Evolutionary conservation across 305 asterid genomes (phyloP).

Genomic region (Rubia tinctorum): DNA sequence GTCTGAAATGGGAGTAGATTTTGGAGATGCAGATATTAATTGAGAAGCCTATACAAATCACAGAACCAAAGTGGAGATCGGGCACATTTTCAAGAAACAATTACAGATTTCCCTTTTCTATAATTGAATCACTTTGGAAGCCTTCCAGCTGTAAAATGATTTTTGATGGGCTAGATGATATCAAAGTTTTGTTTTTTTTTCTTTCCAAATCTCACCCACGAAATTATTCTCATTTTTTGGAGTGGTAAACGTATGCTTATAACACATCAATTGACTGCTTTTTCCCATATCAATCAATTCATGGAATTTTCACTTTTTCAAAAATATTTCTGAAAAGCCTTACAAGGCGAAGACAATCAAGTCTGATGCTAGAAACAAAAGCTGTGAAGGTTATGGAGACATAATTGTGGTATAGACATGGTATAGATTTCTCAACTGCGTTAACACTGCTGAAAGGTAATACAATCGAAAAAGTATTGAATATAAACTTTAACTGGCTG

Average conservation of each 20-base stretch:
- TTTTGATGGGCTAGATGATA: conserved; percentile 21
- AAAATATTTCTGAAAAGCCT: too few relatives aligned
- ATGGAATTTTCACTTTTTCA: too few relatives aligned
- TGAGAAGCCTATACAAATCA: background rate
- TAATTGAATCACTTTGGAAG: conserved; percentile 47
- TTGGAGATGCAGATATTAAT: background rate
- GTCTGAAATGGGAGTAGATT: background rate
- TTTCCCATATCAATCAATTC: conserved; percentile 29
- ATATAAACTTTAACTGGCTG: too few relatives aligned
- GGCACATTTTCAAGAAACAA: conserved; percentile 11
- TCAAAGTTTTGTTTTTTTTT: conserved; percentile 8
- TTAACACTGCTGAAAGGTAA: too few relatives aligned
- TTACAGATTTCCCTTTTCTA: conserved; percentile 14
- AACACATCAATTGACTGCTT: background rate
- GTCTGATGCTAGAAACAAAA: too few relatives aligned
- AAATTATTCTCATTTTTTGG: background rate
- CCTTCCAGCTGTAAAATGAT: conserved; percentile 46
- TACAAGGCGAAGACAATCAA: too few relatives aligned
- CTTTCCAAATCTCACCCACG: conserved; percentile 36
- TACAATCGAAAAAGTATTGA: too few relatives aligned
- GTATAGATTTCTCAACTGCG: too few relatives aligned
- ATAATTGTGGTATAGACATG: too few relatives aligned
- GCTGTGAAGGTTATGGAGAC: too few relatives aligned
- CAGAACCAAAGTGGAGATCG: conserved; percentile 17
- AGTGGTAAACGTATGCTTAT: background rate